Conservation (phyloP, 331 rosid species). For the Malus hybrid region DNA sequence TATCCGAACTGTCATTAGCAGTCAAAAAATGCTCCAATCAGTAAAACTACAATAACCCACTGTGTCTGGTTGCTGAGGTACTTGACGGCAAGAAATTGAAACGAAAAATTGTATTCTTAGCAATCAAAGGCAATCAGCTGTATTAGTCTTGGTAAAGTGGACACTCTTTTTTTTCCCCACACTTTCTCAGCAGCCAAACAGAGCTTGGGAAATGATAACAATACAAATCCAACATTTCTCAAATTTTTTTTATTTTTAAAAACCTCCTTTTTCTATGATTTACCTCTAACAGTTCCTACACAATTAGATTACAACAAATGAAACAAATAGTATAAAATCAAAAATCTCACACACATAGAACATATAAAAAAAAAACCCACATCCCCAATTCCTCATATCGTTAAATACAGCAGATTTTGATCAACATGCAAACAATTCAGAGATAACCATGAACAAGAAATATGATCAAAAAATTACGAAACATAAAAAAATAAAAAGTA, state of each 20-base stretch:
- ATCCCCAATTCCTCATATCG: neutral
- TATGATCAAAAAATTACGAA: neutral
- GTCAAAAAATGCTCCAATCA: conserved; percentile 31
- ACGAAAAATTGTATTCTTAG: neutral
- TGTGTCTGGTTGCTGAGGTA: neutral
- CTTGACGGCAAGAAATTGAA: conserved; percentile 5
- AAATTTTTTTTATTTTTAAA: too few relatives aligned
- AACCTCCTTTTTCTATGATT: neutral
- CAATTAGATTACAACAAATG: neutral
- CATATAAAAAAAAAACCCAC: neutral
- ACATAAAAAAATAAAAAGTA: neutral
- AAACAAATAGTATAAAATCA: neutral
- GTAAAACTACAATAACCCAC: conserved; percentile 14
- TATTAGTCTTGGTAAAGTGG: too few relatives aligned
- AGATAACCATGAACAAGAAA: neutral
- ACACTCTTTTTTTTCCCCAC: neutral
- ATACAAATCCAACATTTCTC: neutral
- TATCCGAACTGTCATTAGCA: conserved; percentile 55
- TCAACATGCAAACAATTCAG: conserved; percentile 2
- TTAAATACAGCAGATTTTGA: neutral
- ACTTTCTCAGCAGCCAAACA: conserved; percentile 10
- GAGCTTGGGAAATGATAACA: neutral
- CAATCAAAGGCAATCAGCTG: neutral
- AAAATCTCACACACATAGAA: neutral
- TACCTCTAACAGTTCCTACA: neutral